These are phyloP conservation scores for Vitis riparia DNA, from an alignment of 164 flowering plant genomes.

Conservation along the genomic window DNA sequence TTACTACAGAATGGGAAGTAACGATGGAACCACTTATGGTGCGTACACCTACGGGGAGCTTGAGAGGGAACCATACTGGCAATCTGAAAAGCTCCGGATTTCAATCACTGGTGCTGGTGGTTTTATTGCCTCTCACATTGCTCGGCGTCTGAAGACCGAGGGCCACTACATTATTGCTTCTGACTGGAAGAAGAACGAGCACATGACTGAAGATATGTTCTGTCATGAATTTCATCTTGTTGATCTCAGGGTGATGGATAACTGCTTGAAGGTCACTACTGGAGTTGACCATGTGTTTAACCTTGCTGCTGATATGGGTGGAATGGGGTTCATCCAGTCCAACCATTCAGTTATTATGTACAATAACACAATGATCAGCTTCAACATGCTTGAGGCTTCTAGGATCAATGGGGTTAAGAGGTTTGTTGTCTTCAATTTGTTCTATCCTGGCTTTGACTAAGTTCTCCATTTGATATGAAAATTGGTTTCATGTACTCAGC, in stretches of 20 bases:
- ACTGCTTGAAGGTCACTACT: slow-evolving; percentile 85
- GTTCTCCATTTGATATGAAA: neutral
- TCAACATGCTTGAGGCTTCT: slow-evolving; percentile 95
- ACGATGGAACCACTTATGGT: slow-evolving; percentile 55
- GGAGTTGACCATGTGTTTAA: slow-evolving; percentile 93
- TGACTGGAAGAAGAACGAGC: slow-evolving; percentile 99
- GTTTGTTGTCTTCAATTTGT: slow-evolving; percentile 30
- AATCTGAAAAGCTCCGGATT: slow-evolving; percentile 78
- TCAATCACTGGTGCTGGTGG: slow-evolving; percentile 99
- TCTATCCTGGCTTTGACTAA: neutral
- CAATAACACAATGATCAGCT: slow-evolving; percentile 98
- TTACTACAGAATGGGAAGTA: slow-evolving; percentile 72
- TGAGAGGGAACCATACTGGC: slow-evolving; percentile 96
- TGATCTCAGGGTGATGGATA: slow-evolving; percentile 97
- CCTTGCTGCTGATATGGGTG: slow-evolving; percentile 99
- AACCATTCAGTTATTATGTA: slow-evolving; percentile 98
- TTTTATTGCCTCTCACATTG: slow-evolving; percentile 97
- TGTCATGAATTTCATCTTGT: slow-evolving; percentile 96
- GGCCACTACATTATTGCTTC: slow-evolving; percentile 98
- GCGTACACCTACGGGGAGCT: slow-evolving; percentile 79
- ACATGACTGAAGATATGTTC: slow-evolving; percentile 98
- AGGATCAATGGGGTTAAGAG: slow-evolving; percentile 92
- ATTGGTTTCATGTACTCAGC: neutral
- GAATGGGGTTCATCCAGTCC: slow-evolving; percentile 99
- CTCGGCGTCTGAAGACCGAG: slow-evolving; percentile 85